Conservation (phyloP, 148 eudicot species). For the Fagopyrum tataricum region DNA sequence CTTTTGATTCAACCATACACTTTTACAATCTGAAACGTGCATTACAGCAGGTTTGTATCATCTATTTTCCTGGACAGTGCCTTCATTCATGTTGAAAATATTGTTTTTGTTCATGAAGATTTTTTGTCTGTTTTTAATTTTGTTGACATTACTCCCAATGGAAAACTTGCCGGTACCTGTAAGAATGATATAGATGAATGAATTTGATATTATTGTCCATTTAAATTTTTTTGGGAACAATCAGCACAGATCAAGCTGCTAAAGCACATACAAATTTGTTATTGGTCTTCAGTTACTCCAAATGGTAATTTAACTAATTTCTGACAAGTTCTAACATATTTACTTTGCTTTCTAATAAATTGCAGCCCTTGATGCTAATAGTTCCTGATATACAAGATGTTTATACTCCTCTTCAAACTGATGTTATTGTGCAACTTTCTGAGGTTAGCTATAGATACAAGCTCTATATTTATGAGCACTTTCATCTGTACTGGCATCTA, state of each 20-base stretch:
- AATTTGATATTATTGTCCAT: not conserved
- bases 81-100: not conserved
- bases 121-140: not conserved
- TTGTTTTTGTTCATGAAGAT: not conserved
- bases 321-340: constrained; percentile 6
- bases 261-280: not conserved
- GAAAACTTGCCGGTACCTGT: not conserved
- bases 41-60: constrained; percentile 68
- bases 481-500: not conserved
- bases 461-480: not conserved
- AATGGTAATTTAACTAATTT: not conserved
- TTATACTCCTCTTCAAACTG: constrained; percentile 92
- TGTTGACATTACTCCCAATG: not conserved
- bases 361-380: constrained; percentile 96
- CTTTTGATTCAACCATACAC: constrained; percentile 93
- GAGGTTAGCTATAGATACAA: constrained; percentile 47
- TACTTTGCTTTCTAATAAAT: constrained; percentile 2
- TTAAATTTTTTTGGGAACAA: not conserved
- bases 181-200: not conserved
- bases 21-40: constrained; percentile 95
- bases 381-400: constrained; percentile 98
- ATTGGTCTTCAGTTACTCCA: not conserved
- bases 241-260: not conserved
- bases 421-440: constrained; percentile 80
- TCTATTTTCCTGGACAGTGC: not conserved